A percentile compares a stretch with the other conserved stretches of the same genome.
phyloP scores from a whole-genome alignment of 208 protist genomes.

The Porcisia deanei region DNA sequence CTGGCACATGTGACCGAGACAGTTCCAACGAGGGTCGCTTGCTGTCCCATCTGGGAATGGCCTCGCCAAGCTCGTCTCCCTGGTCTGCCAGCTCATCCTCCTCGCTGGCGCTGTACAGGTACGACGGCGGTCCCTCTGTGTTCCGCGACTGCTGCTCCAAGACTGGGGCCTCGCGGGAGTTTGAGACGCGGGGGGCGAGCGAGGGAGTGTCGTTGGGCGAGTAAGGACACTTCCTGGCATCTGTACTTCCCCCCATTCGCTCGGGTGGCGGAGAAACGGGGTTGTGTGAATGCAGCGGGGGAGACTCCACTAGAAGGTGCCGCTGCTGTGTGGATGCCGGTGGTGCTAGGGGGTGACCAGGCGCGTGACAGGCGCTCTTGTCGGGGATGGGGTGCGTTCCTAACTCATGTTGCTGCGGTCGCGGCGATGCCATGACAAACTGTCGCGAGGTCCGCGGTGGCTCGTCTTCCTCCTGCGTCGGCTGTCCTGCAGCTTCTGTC shows the following conservation, averaged over 20 bases:
- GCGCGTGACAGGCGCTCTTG: background rate
- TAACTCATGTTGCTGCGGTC: background rate
- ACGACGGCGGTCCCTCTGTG: background rate
- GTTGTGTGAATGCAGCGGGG: too few relatives aligned
- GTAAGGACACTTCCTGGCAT: background rate
- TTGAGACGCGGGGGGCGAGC: background rate
- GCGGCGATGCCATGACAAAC: background rate
- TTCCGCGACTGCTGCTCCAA: background rate
- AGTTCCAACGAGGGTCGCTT: background rate
- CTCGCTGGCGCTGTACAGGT: background rate
- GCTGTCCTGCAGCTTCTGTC: background rate
- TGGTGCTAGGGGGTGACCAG: background rate
- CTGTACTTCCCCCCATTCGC: background rate
- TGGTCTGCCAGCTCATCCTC: background rate
- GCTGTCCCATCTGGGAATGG: background rate
- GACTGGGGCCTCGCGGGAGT: background rate
- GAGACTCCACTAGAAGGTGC: too few relatives aligned
- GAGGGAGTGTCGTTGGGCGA: background rate
- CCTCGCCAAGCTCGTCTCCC: background rate
- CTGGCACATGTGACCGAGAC: slow-evolving; percentile 1
- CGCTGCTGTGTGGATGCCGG: background rate
- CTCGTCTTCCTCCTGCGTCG: background rate
- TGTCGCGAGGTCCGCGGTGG: background rate
- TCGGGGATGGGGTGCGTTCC: background rate
- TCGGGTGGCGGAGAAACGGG: background rate